Conservation (phyloP, 345 rosid genomes). For the Jatropha curcas region DNA sequence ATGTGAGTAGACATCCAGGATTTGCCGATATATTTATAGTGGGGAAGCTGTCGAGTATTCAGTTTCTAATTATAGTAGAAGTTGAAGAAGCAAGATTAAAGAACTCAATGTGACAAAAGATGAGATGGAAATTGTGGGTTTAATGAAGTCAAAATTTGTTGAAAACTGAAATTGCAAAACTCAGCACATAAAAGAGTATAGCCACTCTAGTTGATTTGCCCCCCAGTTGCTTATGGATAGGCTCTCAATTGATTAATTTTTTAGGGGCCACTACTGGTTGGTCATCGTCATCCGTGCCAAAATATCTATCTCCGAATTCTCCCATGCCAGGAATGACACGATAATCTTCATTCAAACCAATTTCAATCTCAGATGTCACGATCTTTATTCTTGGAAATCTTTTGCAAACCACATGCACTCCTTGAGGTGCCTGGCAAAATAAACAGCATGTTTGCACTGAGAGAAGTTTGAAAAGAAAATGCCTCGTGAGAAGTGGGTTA, state of each 20-base stretch:
- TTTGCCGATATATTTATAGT: too few species aligned
- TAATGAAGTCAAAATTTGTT: conserved; percentile 45
- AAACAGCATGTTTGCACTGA: conserved; percentile 1
- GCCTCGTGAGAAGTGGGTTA: background rate
- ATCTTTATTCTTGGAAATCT: conserved; percentile 88
- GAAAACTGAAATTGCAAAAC: conserved; percentile 22
- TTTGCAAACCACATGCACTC: conserved; percentile 95
- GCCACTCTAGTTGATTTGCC: conserved; percentile 1
- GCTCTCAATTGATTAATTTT: conserved; percentile 16
- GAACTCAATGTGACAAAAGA: conserved; percentile 1
- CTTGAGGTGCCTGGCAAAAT: conserved; percentile 85
- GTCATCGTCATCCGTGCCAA: conserved; percentile 90
- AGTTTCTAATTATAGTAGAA: background rate
- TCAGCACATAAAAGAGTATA: background rate
- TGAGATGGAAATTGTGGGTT: conserved; percentile 11
- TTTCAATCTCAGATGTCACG: conserved; percentile 96
- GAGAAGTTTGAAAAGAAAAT: conserved; percentile 7
- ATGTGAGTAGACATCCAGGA: too few species aligned
- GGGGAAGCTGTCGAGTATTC: too few species aligned
- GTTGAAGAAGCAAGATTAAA: background rate
- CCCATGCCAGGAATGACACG: conserved; percentile 98
- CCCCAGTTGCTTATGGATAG: conserved; percentile 10
- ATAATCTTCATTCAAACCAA: conserved; percentile 83
- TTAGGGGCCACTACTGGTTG: conserved; percentile 33
- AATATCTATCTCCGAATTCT: conserved; percentile 95